These are phyloP conservation scores for barrel medic (Medicago truncatula) DNA, from an alignment of 306 rosid genomes.

Conservation along the genomic window DNA sequence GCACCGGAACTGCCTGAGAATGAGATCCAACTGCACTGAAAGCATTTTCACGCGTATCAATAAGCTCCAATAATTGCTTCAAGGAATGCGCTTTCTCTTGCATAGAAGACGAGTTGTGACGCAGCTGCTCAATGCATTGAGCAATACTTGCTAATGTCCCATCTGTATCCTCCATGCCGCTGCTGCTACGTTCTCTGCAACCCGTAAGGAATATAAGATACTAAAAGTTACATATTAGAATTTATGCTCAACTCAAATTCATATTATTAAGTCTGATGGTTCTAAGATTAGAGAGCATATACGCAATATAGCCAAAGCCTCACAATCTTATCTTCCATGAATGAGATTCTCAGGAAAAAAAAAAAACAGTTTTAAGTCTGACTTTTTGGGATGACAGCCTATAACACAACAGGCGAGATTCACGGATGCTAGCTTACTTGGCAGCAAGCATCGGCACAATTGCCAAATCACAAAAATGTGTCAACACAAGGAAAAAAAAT, in stretches of 20 bases:
- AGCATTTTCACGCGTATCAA: constrained; percentile 90
- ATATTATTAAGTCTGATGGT: constrained; percentile 26
- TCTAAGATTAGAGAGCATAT: constrained; percentile 22
- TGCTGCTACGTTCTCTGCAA: constrained; percentile 85
- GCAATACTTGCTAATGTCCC: constrained; percentile 99
- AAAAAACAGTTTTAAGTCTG: not conserved
- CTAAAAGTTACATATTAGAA: constrained; percentile 12
- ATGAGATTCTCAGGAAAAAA: not conserved
- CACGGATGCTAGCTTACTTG: constrained; percentile 19
- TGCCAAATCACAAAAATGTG: constrained; percentile 31
- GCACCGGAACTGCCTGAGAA: constrained; percentile 99
- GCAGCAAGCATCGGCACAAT: constrained; percentile 31
- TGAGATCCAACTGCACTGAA: constrained; percentile 99
- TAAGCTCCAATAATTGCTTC: constrained; percentile 83
- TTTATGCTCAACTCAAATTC: constrained; percentile 39
- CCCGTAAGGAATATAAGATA: constrained; percentile 40
- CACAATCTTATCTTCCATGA: constrained; percentile 18
- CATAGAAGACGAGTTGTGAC: constrained; percentile 77
- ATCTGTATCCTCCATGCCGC: constrained; percentile 97
- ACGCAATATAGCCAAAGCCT: constrained; percentile 14
- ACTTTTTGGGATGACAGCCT: constrained; percentile 28
- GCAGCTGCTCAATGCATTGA: constrained; percentile 97
- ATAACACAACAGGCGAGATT: not conserved
- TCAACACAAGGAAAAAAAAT: constrained; percentile 20
- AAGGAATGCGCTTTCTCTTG: constrained; percentile 86